Evolutionary conservation across 345 rosid species (phyloP).

Genomic region (Rhizophora mangle): DNA sequence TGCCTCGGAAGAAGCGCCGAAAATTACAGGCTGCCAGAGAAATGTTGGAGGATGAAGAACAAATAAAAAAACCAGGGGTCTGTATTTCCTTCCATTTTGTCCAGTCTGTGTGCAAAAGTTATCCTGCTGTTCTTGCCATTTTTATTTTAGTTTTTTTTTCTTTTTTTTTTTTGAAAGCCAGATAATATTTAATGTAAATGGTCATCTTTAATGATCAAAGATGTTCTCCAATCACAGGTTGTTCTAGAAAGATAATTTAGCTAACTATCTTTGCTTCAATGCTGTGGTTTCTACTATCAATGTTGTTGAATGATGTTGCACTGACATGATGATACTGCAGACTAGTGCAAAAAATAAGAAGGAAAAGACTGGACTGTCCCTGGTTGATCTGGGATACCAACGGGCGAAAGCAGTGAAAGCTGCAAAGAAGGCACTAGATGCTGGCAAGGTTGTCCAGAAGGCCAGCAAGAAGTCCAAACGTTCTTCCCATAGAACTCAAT

Average conservation of each 20-base stretch:
- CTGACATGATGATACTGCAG: constrained; percentile 21
- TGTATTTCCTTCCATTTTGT: constrained; percentile 16
- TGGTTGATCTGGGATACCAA: constrained; percentile 73
- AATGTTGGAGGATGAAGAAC: constrained; percentile 74
- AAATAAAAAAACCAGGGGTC: constrained; percentile 42
- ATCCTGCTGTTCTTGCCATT: not conserved
- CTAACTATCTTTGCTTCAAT: not conserved
- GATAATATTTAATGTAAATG: no score
- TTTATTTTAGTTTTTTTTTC: no score
- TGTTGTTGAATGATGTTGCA: not conserved
- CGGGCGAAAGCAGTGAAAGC: constrained; percentile 89
- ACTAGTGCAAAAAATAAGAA: constrained; percentile 47
- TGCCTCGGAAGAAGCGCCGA: constrained; percentile 85
- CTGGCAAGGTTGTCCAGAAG: constrained; percentile 57
- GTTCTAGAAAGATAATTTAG: not conserved
- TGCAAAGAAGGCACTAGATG: constrained; percentile 60
- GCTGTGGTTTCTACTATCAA: not conserved
- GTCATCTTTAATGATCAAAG: not conserved
- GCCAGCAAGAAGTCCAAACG: constrained; percentile 43
- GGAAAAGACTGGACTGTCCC: constrained; percentile 63
- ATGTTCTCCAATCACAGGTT: not conserved
- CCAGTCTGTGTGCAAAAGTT: not conserved
- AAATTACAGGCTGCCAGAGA: constrained; percentile 95
- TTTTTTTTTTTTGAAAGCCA: no score
- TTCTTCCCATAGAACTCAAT: constrained; percentile 43